Evolutionary conservation across 2,329 filamentous ascomycete genomes (phyloP).

Genomic region (Lizonia empirigonia): DNA sequence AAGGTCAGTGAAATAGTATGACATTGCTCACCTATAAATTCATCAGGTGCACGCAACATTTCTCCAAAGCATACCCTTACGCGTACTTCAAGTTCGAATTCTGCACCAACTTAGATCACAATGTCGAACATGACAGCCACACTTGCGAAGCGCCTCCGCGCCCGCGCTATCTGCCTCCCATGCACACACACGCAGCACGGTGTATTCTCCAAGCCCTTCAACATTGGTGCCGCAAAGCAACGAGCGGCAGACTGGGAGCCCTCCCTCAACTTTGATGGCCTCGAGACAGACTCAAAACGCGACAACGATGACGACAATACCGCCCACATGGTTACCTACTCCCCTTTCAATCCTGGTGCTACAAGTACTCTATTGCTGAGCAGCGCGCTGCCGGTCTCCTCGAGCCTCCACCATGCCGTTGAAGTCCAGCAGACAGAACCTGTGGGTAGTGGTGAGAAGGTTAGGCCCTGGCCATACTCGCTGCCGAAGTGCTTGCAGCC

Average conservation of each 20-base stretch:
- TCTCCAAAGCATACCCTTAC: too few species aligned
- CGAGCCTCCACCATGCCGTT: background rate
- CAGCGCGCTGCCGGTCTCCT: background rate
- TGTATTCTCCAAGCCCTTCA: background rate
- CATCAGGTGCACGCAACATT: too few species aligned
- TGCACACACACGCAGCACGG: background rate
- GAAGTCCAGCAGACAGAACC: background rate
- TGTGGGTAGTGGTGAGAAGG: background rate
- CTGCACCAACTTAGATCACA: background rate
- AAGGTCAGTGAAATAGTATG: background rate
- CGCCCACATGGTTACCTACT: slow-evolving; percentile 9
- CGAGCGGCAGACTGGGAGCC: slow-evolving; percentile 14
- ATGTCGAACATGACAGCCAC: background rate
- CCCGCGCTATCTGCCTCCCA: background rate
- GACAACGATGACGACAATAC: background rate
- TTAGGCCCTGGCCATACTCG: background rate
- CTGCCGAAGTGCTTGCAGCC: slow-evolving; percentile 19
- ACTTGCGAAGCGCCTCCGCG: background rate
- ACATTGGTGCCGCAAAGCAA: background rate
- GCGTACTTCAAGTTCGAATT: background rate
- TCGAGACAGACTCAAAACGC: background rate
- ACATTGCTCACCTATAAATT: too few species aligned
- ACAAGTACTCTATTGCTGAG: slow-evolving; percentile 4
- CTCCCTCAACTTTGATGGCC: background rate
- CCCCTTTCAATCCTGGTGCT: slow-evolving; percentile 13